Evolutionary conservation across 352 stramenopile genomes (phyloP).

Genomic region (Phytopythium litorale): DNA sequence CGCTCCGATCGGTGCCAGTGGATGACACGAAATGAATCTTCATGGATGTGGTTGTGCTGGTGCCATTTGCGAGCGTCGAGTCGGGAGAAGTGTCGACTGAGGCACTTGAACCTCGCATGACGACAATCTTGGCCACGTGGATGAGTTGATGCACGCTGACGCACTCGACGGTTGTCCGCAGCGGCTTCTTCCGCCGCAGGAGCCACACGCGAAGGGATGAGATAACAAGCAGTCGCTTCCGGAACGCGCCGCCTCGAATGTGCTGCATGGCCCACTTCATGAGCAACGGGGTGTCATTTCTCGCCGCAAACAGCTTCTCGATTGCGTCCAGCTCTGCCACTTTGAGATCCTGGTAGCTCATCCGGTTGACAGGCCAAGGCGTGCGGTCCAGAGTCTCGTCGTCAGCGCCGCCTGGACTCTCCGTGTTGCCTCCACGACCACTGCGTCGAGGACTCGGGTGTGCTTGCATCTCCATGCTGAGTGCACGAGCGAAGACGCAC

Average conservation of each 20-base stretch:
- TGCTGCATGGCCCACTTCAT: constrained; percentile 66
- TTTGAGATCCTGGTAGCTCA: constrained; percentile 60
- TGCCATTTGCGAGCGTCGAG: constrained; percentile 2
- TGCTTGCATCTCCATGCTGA: not conserved
- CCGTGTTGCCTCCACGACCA: not conserved
- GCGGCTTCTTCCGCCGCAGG: constrained; percentile 41
- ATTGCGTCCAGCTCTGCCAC: constrained; percentile 28
- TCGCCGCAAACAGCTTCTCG: constrained; percentile 44
- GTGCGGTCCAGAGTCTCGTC: constrained; percentile 22
- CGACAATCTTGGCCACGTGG: constrained; percentile 31
- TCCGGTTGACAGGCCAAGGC: constrained; percentile 57
- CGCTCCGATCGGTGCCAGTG: not conserved
- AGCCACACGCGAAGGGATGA: constrained; percentile 51
- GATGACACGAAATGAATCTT: constrained; percentile 12
- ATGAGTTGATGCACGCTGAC: constrained; percentile 43
- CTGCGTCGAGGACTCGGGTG: not conserved
- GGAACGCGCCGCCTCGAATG: constrained; percentile 31
- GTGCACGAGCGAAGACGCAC: not conserved
- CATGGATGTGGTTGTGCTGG: constrained; percentile 23
- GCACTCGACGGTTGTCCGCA: constrained; percentile 29
- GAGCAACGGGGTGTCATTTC: constrained; percentile 42
- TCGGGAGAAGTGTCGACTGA: not conserved
- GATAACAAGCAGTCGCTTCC: constrained; percentile 48
- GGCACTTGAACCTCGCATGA: constrained; percentile 14
- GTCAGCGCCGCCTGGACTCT: constrained; percentile 6